Evolutionary conservation across 108 stramenopile species (phyloP).

Genomic region (Epithemia pelagica): DNA sequence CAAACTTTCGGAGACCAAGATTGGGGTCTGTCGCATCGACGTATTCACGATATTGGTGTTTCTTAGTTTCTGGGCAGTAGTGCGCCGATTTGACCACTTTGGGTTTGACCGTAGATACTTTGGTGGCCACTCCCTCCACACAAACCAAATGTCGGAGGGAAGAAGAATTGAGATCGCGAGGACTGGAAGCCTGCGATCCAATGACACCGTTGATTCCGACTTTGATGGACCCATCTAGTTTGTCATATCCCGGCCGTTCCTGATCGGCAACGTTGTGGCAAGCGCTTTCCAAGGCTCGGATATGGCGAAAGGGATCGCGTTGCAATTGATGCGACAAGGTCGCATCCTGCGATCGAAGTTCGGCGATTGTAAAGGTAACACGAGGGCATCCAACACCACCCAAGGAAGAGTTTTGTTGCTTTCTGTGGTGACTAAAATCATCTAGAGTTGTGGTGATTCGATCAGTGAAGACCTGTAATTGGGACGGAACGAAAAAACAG

Average conservation of each 20-base stretch:
- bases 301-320: constrained; percentile 65
- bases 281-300: constrained; percentile 71
- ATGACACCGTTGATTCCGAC: constrained; percentile 73
- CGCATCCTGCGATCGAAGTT: constrained; percentile 24
- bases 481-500: neutral
- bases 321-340: constrained; percentile 43
- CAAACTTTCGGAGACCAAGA: constrained; percentile 75
- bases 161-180: constrained; percentile 57
- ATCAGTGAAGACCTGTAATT: neutral
- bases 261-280: constrained; percentile 67
- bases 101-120: constrained; percentile 93
- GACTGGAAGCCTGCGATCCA: constrained; percentile 50
- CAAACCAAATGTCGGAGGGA: constrained; percentile 80
- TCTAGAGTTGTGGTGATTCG: neutral
- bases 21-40: constrained; percentile 95
- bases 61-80: constrained; percentile 87
- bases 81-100: constrained; percentile 96
- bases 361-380: neutral
- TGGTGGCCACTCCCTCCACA: constrained; percentile 98
- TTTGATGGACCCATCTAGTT: constrained; percentile 50
- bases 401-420: neutral
- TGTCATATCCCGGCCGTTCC: constrained; percentile 71
- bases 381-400: neutral
- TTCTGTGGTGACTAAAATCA: constrained; percentile 2
- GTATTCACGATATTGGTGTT: constrained; percentile 77